Conservation (phyloP, 1,139 yeast genomes). For the Pichia sp. region DNA sequence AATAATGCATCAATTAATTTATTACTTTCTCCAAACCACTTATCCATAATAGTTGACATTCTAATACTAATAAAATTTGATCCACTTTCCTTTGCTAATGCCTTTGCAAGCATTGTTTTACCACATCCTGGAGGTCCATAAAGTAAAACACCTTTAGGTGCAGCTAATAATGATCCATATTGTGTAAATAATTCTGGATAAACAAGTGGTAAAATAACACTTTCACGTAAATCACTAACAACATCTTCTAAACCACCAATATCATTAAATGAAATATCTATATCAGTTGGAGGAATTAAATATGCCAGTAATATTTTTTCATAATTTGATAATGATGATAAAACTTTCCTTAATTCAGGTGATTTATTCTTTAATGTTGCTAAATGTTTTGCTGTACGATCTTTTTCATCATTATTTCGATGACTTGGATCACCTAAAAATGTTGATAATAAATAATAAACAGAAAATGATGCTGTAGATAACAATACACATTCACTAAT, state of each 20-base stretch:
- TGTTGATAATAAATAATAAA: conserved; percentile 13
- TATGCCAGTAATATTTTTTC: conserved; percentile 70
- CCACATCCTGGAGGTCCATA: conserved; percentile 99
- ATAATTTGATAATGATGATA: conserved; percentile 36
- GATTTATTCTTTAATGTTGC: conserved; percentile 9
- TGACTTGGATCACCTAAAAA: conserved; percentile 17
- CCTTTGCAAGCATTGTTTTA: conserved; percentile 95
- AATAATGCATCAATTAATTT: conserved; percentile 92
- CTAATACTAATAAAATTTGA: conserved; percentile 88
- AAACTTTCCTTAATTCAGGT: conserved; percentile 14
- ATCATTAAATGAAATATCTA: conserved; percentile 66
- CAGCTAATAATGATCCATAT: conserved; percentile 63
- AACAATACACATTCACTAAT: conserved; percentile 18
- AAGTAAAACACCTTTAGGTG: conserved; percentile 90
- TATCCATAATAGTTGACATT: conserved; percentile 94
- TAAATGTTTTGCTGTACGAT: conserved; percentile 16
- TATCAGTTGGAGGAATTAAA: conserved; percentile 82
- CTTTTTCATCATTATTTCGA: conserved; percentile 15
- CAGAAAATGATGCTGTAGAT: conserved; percentile 17
- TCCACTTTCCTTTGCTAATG: conserved; percentile 85
- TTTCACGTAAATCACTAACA: conserved; percentile 78
- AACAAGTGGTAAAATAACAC: conserved; percentile 83
- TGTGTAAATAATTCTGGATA: conserved; percentile 58
- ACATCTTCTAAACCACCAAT: conserved; percentile 84
- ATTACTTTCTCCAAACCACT: conserved; percentile 97